Conservation (phyloP, 1,284 basidiomycete species). For the Takashimella koratensis region DNA sequence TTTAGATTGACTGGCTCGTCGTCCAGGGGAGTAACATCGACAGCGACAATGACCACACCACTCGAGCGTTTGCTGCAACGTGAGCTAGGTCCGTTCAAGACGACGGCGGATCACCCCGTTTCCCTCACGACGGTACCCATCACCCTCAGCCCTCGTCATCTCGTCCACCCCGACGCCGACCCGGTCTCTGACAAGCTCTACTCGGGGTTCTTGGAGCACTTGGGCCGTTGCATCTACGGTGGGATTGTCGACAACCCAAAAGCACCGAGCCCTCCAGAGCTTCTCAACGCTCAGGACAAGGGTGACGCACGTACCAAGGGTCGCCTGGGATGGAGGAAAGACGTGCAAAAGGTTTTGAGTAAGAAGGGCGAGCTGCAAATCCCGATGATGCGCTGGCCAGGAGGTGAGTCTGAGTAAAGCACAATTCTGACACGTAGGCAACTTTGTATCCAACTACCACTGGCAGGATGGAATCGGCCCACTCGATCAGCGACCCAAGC, state of each 20-base stretch:
- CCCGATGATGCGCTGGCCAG: constrained; percentile 62
- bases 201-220: constrained; percentile 62
- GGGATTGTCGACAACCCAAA: constrained; percentile 56
- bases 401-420: constrained; percentile 51
- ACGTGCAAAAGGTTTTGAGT: constrained; percentile 56
- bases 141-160: constrained; percentile 16
- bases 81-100: constrained; percentile 1
- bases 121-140: constrained; percentile 17
- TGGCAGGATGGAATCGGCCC: constrained; percentile 67
- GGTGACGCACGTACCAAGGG: constrained; percentile 29
- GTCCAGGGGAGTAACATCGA: no score
- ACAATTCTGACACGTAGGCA: constrained; percentile 24
- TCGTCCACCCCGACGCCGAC: constrained; percentile 23
- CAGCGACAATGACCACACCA: background rate
- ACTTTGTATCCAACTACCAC: constrained; percentile 59
- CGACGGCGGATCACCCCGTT: constrained; percentile 19
- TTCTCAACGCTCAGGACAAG: constrained; percentile 35
- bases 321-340: constrained; percentile 55
- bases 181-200: constrained; percentile 49
- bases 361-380: constrained; percentile 55
- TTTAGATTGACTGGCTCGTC: no score
- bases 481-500: constrained; percentile 55
- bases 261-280: constrained; percentile 39
- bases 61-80: background rate
- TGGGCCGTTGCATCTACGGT: constrained; percentile 61